These are phyloP conservation scores for Nevesoporus exiguus DNA, from an alignment of 768 basidiomycete species.

Conservation along the genomic window DNA sequence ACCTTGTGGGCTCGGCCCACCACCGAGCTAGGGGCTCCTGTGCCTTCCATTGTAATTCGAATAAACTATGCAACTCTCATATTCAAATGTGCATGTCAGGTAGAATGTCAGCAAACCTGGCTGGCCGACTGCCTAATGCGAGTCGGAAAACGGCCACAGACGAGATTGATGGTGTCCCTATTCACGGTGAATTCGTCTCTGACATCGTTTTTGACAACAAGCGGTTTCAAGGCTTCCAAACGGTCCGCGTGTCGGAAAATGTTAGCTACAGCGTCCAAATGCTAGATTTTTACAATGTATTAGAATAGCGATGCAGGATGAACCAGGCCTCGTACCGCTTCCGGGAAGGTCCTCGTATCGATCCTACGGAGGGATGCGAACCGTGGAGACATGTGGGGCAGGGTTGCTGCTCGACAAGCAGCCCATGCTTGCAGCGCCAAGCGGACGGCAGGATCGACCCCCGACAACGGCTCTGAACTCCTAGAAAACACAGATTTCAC, in stretches of 20 bases:
- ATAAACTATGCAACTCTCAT: constrained; percentile 13
- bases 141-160: constrained; percentile 43
- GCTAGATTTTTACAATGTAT: constrained; percentile 26
- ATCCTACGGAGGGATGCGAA: constrained; percentile 19
- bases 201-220: constrained; percentile 41
- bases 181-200: constrained; percentile 23
- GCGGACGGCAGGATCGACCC: constrained; percentile 2
- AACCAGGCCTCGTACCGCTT: constrained; percentile 24
- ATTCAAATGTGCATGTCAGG: background rate
- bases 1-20: constrained; percentile 21
- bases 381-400: constrained; percentile 17
- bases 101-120: constrained; percentile 35
- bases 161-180: constrained; percentile 33
- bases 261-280: constrained; percentile 44
- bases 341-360: constrained; percentile 27
- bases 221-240: constrained; percentile 48
- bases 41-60: constrained; percentile 14
- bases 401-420: constrained; percentile 35
- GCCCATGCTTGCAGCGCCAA: constrained; percentile 47
- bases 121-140: constrained; percentile 36
- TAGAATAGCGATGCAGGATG: background rate
- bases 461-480: constrained; percentile 15
- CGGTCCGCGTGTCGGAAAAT: constrained; percentile 44
- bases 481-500: constrained; percentile 32
- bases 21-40: constrained; percentile 1